Base-by-base conservation (phyloP, 768 basidiomycete species). In the Lactarius akahatsu region DNA sequence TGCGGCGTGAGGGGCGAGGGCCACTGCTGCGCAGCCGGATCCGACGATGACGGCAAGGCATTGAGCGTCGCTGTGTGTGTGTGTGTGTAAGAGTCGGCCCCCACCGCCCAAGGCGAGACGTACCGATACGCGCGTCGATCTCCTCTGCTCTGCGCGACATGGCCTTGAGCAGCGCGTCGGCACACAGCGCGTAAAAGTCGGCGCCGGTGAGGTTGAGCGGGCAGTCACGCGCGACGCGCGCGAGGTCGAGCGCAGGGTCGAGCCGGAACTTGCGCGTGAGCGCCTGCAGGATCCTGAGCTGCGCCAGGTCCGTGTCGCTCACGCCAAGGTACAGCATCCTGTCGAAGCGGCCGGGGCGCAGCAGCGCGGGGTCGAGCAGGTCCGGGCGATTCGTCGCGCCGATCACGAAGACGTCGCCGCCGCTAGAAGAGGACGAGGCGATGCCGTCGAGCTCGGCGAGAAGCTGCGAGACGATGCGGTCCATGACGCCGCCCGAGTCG, bases 401-500 rank as follows among this genome's bases (percentile, higher is more conserved):
- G 75, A 98, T 92, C 16, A 98, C 95, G 75, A 96, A 97, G 0
- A 97, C 90, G 71, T 92, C 87, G 20, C 83, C 79, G 0, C 83
- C 83, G n/a, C 78, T 9, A 2, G 60, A 40, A 0, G 65, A 62
- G 7, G 62, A 78, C 3, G 87, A 87, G 30, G 78, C 81, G 86
- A 96, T 92, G 2, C 95, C 95, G 78, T 98, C 96, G 50, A 98
- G 81, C 77, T 98, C 96, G 9, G 96, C 94, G 43, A 98, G 78
- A 38, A 97, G 80, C 77, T 97, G 96, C 72, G 92, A 95, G 64
- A 98, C 96, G 72, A 98, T 97, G 20, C 96, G 85, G 76, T 98
- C 96, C 95, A 98, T 98, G 18, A 98, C 96, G 13, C 96, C 96
- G 28, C 95, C 96, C 40, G 94, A 96, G 74, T 98, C 96, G 0